Conservation (phyloP, 176 grass and related monocot species). For the Luzula sylvatica region DNA sequence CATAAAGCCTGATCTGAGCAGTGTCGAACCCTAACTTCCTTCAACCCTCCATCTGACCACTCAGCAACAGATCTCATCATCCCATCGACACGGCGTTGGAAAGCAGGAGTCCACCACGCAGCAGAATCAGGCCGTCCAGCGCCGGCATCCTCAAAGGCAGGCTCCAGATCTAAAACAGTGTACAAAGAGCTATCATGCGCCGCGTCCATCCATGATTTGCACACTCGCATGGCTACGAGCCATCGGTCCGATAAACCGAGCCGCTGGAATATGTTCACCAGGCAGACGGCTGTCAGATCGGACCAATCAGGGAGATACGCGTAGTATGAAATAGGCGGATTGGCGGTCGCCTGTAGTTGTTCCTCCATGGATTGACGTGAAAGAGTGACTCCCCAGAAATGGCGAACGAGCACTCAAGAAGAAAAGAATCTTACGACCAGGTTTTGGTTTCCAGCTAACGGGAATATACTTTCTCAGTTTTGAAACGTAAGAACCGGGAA, state of each 20-base stretch:
- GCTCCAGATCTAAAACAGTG: conserved; percentile 46
- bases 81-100: conserved; percentile 69
- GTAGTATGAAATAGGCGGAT: not conserved
- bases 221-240: conserved; percentile 56
- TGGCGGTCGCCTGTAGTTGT: not conserved
- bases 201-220: conserved; percentile 64
- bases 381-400: no score
- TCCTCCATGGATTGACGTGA: conserved; percentile 5
- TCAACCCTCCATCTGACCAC: conserved; percentile 40
- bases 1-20: conserved; percentile 63
- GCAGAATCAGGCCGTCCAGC: conserved; percentile 26
- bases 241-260: conserved; percentile 59
- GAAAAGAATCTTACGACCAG: no score
- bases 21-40: conserved; percentile 47
- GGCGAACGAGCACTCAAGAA: no score
- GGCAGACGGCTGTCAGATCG: conserved; percentile 62
- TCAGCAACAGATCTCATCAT: conserved; percentile 62
- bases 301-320: conserved; percentile 48
- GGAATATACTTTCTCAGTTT: no score
- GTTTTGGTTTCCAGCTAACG: no score
- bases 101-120: conserved; percentile 85
- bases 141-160: conserved; percentile 34
- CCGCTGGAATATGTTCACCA: conserved; percentile 54
- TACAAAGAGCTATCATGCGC: conserved; percentile 44
- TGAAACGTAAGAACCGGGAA: no score